A percentile compares a stretch with the other conserved stretches of the same genome.
Evolutionary conservation across 176 grass and related monocot species (phyloP).

Genomic region (Eleusine coracana): DNA sequence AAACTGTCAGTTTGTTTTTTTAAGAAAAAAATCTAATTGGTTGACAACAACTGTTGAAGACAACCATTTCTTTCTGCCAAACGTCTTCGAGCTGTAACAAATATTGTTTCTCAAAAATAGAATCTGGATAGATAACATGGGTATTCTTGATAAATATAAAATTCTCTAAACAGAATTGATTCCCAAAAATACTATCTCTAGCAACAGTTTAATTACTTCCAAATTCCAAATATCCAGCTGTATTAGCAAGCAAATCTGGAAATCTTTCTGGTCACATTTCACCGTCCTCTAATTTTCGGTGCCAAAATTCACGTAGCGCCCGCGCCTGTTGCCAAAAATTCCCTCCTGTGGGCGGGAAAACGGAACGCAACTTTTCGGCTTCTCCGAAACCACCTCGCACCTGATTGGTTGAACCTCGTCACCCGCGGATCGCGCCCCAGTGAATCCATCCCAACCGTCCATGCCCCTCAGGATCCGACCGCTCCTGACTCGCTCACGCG

Average conservation of each 20-base stretch:
- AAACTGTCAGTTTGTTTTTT: too few species aligned
- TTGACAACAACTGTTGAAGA: too few species aligned
- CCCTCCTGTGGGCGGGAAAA: slow-evolving; percentile 21
- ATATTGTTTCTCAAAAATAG: not conserved
- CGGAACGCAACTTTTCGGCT: not conserved
- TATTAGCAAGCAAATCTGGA: too few species aligned
- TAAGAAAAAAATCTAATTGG: too few species aligned
- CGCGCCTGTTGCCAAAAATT: slow-evolving; percentile 11
- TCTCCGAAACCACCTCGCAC: not conserved
- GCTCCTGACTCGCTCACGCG: not conserved
- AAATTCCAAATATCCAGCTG: not conserved
- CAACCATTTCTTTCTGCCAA: too few species aligned
- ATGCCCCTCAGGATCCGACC: not conserved
- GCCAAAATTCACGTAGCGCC: not conserved
- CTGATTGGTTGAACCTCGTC: slow-evolving; percentile 29
- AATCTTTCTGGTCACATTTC: not conserved
- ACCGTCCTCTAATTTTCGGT: not conserved
- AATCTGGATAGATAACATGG: not conserved
- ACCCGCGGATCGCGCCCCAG: slow-evolving; percentile 40
- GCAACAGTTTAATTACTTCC: not conserved
- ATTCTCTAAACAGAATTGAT: too few species aligned
- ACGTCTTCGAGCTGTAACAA: too few species aligned
- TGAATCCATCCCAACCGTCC: slow-evolving; percentile 20
- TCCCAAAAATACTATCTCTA: too few species aligned
- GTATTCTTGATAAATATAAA: not conserved